Percentiles rank a stretch among this genome's conserved stretches.
Conservation (phyloP, 441 rosid genomes). For the Eruca vesicaria region DNA sequence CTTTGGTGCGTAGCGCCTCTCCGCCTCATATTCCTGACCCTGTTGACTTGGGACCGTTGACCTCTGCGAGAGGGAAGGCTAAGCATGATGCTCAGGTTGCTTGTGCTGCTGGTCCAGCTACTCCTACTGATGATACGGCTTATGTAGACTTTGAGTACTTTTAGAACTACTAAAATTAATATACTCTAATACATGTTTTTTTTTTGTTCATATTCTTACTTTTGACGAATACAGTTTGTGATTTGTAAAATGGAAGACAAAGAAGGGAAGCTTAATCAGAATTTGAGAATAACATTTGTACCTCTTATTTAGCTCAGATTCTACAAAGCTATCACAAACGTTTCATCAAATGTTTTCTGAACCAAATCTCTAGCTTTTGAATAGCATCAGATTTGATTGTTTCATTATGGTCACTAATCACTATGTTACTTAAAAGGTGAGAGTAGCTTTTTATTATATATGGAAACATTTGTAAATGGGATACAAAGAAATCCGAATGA, state of each 20-base stretch:
- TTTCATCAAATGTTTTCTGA: neutral
- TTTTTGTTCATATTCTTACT: constrained; percentile 33
- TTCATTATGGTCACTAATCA: neutral
- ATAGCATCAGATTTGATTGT: neutral
- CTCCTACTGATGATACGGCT: constrained; percentile 42
- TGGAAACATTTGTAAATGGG: neutral
- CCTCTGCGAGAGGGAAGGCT: constrained; percentile 44
- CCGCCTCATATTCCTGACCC: constrained; percentile 86
- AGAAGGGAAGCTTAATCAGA: neutral
- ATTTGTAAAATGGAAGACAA: neutral
- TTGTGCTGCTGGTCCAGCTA: constrained; percentile 34
- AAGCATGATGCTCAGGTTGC: constrained; percentile 26
- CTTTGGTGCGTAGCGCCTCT: constrained; percentile 74
- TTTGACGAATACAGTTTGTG: constrained; percentile 28
- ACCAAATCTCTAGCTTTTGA: neutral
- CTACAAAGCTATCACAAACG: neutral
- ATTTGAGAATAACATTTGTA: neutral
- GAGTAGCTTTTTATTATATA: neutral
- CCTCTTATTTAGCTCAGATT: neutral
- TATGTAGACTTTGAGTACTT: constrained; percentile 85
- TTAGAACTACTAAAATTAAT: constrained; percentile 33
- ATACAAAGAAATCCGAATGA: neutral
- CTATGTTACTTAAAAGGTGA: neutral
- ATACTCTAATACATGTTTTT: neutral
- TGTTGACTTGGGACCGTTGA: constrained; percentile 59